Evolutionary conservation across 495 filamentous ascomycete species (phyloP).

Genomic region (Hypoxylon intermedium): DNA sequence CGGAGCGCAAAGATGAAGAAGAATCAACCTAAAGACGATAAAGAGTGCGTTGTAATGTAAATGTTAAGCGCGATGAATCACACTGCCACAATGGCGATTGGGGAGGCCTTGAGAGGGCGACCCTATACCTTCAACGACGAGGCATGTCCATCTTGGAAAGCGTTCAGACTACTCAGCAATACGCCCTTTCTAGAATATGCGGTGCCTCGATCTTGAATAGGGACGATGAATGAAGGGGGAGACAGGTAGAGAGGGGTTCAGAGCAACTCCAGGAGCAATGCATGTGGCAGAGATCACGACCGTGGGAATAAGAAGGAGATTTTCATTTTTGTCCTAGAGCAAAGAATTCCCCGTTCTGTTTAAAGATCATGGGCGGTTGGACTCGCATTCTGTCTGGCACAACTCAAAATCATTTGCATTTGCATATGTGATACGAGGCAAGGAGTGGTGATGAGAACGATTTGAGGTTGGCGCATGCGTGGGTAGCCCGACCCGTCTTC

Average conservation of each 20-base stretch:
- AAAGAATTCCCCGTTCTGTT: slow-evolving; percentile 13
- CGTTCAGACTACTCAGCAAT: slow-evolving; percentile 18
- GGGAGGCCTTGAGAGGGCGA: not conserved
- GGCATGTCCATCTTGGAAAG: slow-evolving; percentile 31
- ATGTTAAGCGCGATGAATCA: slow-evolving; percentile 15
- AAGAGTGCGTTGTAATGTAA: slow-evolving; percentile 69
- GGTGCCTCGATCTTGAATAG: slow-evolving; percentile 1
- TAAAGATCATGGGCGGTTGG: slow-evolving; percentile 24
- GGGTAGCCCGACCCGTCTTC: not conserved
- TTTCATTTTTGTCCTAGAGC: slow-evolving; percentile 37
- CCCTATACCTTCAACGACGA: slow-evolving; percentile 2
- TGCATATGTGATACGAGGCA: slow-evolving; percentile 30
- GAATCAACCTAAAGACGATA: slow-evolving; percentile 55
- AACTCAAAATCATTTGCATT: slow-evolving; percentile 36
- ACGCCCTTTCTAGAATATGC: slow-evolving; percentile 31
- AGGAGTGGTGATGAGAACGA: slow-evolving; percentile 9
- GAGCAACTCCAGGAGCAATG: slow-evolving; percentile 7
- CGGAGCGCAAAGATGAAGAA: slow-evolving; percentile 61
- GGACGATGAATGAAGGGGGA: slow-evolving; percentile 9
- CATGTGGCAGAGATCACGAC: slow-evolving; percentile 9
- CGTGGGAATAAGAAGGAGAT: slow-evolving; percentile 14
- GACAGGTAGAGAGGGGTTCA: not conserved
- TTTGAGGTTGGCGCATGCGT: slow-evolving; percentile 1
- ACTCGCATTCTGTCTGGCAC: slow-evolving; percentile 32
- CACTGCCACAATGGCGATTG: not conserved